A percentile compares a stretch with the other conserved stretches of the same genome.
Conservation (phyloP, 768 basidiomycete species). For the Mycena capillaripes region DNA sequence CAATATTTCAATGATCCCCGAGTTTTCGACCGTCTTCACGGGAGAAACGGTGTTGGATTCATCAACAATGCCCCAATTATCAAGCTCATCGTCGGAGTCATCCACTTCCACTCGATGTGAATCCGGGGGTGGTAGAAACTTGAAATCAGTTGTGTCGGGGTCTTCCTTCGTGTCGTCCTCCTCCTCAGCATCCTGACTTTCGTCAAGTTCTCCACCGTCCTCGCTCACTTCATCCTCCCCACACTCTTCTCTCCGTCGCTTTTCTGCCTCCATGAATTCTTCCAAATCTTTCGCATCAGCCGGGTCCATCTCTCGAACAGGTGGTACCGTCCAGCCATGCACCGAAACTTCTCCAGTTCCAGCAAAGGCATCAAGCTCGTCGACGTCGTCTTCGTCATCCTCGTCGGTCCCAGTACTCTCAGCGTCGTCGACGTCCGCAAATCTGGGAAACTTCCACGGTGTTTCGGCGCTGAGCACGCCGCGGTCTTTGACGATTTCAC, state of each 20-base stretch:
- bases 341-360: constrained; percentile 43
- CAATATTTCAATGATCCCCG: constrained; percentile 1
- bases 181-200: background rate
- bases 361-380: constrained; percentile 72
- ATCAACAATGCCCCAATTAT: constrained; percentile 43
- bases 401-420: constrained; percentile 49
- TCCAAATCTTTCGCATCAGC: constrained; percentile 73
- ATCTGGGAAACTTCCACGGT: constrained; percentile 64
- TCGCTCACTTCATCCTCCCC: constrained; percentile 61
- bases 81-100: constrained; percentile 64
- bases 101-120: constrained; percentile 34
- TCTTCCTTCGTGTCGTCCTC: background rate
- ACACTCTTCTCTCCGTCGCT: constrained; percentile 60
- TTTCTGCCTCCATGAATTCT: constrained; percentile 78
- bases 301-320: constrained; percentile 57
- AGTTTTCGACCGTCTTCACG: background rate
- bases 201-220: constrained; percentile 4
- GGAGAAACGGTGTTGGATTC: constrained; percentile 28
- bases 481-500: constrained; percentile 75
- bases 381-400: constrained; percentile 63
- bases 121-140: background rate
- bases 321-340: constrained; percentile 53
- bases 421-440: constrained; percentile 50
- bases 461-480: constrained; percentile 68
- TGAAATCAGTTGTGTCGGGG: background rate